Evolutionary conservation across 257 asterid species (phyloP).

Genomic region (Ligustrum vulgare): DNA sequence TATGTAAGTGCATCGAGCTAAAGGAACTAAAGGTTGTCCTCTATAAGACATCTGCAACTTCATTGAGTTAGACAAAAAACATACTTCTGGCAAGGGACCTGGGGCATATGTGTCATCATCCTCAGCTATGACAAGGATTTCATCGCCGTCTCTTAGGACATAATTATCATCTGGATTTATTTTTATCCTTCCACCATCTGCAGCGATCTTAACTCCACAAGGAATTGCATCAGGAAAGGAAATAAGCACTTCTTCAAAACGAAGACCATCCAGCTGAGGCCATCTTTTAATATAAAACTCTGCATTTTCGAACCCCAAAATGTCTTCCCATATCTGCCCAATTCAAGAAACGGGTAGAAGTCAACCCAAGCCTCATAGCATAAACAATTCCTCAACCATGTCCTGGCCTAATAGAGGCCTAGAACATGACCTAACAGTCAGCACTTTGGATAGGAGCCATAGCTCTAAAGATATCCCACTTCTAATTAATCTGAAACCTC

Average conservation of each 20-base stretch:
- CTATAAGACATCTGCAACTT: constrained; percentile 19
- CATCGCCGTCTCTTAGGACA: constrained; percentile 84
- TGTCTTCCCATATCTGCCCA: constrained; percentile 97
- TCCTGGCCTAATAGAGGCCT: not conserved
- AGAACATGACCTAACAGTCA: not conserved
- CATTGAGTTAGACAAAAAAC: constrained; percentile 27
- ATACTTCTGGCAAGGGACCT: constrained; percentile 80
- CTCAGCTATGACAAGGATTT: constrained; percentile 94
- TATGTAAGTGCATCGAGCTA: not conserved
- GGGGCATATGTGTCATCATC: constrained; percentile 99
- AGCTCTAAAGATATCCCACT: not conserved
- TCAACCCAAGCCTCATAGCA: not conserved
- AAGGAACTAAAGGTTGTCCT: not conserved
- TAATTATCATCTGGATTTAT: constrained; percentile 89
- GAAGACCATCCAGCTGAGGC: constrained; percentile 77
- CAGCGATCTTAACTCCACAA: constrained; percentile 86
- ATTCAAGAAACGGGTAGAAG: not conserved
- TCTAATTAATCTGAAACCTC: not conserved
- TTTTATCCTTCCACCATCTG: constrained; percentile 78
- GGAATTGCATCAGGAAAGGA: constrained; percentile 95
- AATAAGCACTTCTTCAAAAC: constrained; percentile 71
- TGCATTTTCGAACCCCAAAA: constrained; percentile 95
- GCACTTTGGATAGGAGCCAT: not conserved
- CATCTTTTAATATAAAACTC: constrained; percentile 92
- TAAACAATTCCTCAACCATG: not conserved